phyloP scores from a whole-genome alignment of 2,329 filamentous ascomycete genomes.

The Monosporascus cannonballus region DNA sequence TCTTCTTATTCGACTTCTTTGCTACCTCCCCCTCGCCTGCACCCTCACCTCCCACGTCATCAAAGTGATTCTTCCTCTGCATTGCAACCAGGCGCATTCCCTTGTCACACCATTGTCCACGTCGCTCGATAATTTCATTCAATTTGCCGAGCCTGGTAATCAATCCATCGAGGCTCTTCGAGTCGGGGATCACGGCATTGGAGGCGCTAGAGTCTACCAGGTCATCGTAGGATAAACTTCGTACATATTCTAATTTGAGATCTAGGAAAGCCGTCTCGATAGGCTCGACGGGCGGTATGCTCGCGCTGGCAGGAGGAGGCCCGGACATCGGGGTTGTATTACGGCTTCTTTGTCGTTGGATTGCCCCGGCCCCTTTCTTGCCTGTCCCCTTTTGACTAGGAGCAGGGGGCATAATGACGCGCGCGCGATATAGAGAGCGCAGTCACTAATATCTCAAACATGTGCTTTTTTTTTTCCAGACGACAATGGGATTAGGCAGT shows the following conservation, averaged over 20 bases:
- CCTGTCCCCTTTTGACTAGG: constrained; percentile 56
- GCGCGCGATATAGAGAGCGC: too few relatives aligned
- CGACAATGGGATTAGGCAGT: too few relatives aligned
- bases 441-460: too few relatives aligned
- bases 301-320: constrained; percentile 30
- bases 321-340: constrained; percentile 68
- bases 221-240: constrained; percentile 60
- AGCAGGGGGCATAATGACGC: constrained; percentile 47
- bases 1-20: constrained; percentile 64
- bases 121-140: constrained; percentile 59
- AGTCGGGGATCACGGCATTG: constrained; percentile 54
- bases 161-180: constrained; percentile 57
- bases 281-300: constrained; percentile 45
- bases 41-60: constrained; percentile 40
- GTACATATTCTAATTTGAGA: constrained; percentile 52
- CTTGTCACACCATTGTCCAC: constrained; percentile 62
- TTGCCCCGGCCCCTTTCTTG: constrained; percentile 57
- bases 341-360: constrained; percentile 65
- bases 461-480: too few relatives aligned
- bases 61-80: constrained; percentile 56
- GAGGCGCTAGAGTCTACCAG: constrained; percentile 58
- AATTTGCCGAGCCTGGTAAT: constrained; percentile 59
- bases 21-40: constrained; percentile 43
- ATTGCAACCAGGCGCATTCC: constrained; percentile 66
- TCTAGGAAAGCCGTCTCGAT: constrained; percentile 62